A percentile compares a stretch with the other conserved stretches of the same genome.
Conservation (phyloP, 208 protist genomes). For the Crithidia brevicula region DNA sequence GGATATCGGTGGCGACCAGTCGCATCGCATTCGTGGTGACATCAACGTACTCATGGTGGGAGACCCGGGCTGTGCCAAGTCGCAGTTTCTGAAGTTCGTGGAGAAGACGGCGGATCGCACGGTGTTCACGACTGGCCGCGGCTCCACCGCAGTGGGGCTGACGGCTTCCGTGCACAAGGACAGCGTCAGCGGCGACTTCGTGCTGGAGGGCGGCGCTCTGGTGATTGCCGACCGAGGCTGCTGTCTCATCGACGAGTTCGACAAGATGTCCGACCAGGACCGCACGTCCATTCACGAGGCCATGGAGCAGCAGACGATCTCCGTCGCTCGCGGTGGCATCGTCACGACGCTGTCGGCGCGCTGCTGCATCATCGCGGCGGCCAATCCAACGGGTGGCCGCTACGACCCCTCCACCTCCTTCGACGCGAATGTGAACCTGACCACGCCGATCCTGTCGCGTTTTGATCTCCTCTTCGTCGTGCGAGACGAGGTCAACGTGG, state of each 20-base stretch:
- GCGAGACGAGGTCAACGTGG: slow-evolving; percentile 96
- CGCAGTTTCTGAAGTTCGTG: slow-evolving; percentile 99
- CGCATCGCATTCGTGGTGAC: slow-evolving; percentile 98
- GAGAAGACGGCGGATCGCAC: slow-evolving; percentile 98
- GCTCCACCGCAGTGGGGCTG: slow-evolving; percentile 98
- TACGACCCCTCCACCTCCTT: slow-evolving; percentile 98
- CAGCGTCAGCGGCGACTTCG: slow-evolving; percentile 98
- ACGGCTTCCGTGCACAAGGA: slow-evolving; percentile 99
- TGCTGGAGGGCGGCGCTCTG: slow-evolving; percentile 99
- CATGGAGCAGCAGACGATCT: slow-evolving; percentile 99
- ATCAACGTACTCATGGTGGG: slow-evolving; percentile 99
- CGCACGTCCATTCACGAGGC: slow-evolving; percentile 99
- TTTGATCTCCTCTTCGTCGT: slow-evolving; percentile 97
- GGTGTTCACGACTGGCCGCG: slow-evolving; percentile 99
- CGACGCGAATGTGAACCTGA: slow-evolving; percentile 98
- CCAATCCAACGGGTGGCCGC: slow-evolving; percentile 98
- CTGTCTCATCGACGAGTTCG: slow-evolving; percentile 99
- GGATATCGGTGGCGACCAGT: slow-evolving; percentile 93
- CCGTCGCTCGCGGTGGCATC: slow-evolving; percentile 99
- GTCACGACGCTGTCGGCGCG: slow-evolving; percentile 98
- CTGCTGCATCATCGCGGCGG: slow-evolving; percentile 98
- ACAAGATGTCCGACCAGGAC: slow-evolving; percentile 99
- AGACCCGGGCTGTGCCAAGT: slow-evolving; percentile 98
- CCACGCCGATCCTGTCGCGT: slow-evolving; percentile 99
- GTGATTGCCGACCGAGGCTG: slow-evolving; percentile 99